These are phyloP conservation scores for Pseudocercospora vitis DNA, from an alignment of 2,329 filamentous ascomycete genomes.

Conservation along the genomic window DNA sequence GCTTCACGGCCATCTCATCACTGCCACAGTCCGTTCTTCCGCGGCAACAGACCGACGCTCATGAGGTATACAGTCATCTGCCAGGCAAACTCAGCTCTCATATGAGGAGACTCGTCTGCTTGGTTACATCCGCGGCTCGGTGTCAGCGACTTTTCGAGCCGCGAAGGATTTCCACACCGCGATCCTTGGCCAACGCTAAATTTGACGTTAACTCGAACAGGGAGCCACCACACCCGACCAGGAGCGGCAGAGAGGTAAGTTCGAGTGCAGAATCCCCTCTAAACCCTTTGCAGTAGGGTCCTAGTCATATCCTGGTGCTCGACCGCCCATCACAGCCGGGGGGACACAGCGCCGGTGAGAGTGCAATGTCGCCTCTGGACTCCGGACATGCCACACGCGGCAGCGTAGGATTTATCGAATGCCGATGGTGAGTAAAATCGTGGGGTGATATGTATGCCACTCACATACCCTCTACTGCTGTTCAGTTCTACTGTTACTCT, in stretches of 20 bases:
- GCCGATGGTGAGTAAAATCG: not conserved
- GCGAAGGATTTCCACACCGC: not conserved
- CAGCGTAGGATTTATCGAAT: constrained; percentile 5
- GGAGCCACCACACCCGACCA: not conserved
- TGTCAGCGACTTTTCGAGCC: not conserved
- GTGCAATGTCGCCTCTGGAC: constrained; percentile 4
- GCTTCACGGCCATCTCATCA: no score
- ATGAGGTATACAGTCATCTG: no score
- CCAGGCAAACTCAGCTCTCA: no score
- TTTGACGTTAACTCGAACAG: not conserved
- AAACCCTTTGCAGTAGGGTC: not conserved
- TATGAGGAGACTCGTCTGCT: no score
- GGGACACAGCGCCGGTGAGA: not conserved
- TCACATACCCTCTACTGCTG: not conserved
- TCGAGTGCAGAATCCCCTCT: not conserved
- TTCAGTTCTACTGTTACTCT: no score
- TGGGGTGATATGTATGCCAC: not conserved
- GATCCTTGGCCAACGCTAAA: not conserved
- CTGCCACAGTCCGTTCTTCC: no score
- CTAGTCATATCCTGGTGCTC: not conserved
- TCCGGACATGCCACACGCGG: constrained; percentile 3
- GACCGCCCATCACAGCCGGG: not conserved
- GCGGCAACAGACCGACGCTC: no score
- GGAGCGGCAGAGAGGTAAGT: not conserved
- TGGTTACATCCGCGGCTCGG: no score